Conservation (phyloP, 768 basidiomycete species). For the Mycena vulgaris region DNA sequence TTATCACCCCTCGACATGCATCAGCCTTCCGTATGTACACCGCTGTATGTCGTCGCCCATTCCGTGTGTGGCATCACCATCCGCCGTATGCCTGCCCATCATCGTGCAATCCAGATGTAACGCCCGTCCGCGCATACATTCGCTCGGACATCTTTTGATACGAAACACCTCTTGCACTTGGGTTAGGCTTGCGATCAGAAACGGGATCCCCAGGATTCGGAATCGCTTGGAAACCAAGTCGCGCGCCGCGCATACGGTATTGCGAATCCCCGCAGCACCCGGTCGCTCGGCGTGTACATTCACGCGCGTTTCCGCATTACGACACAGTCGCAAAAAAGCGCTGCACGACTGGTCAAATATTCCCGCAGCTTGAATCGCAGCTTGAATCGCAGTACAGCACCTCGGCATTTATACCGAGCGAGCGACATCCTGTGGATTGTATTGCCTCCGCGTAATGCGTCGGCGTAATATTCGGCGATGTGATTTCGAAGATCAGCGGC, state of each 20-base stretch:
- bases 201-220: neutral
- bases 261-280: slow-evolving; percentile 25
- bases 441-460: neutral
- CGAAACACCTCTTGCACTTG: neutral
- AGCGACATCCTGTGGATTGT: neutral
- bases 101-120: slow-evolving; percentile 12
- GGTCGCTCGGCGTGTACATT: slow-evolving; percentile 1
- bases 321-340: neutral
- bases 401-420: neutral
- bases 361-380: too few species aligned
- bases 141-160: slow-evolving; percentile 20
- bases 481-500: neutral
- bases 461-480: too few species aligned
- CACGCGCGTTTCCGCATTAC: neutral
- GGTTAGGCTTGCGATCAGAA: neutral
- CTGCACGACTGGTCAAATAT: too few species aligned
- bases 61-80: neutral
- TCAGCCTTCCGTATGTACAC: slow-evolving; percentile 2
- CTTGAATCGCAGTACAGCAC: neutral
- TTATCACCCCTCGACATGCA: slow-evolving; percentile 21
- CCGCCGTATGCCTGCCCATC: slow-evolving; percentile 19
- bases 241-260: neutral
- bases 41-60: neutral
- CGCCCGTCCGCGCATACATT: neutral
- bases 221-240: slow-evolving; percentile 15